A percentile compares a stretch with the other conserved stretches of the same genome.
Conservation (phyloP, 2,329 filamentous ascomycete species). For the Cucurbitaria berberidis region DNA sequence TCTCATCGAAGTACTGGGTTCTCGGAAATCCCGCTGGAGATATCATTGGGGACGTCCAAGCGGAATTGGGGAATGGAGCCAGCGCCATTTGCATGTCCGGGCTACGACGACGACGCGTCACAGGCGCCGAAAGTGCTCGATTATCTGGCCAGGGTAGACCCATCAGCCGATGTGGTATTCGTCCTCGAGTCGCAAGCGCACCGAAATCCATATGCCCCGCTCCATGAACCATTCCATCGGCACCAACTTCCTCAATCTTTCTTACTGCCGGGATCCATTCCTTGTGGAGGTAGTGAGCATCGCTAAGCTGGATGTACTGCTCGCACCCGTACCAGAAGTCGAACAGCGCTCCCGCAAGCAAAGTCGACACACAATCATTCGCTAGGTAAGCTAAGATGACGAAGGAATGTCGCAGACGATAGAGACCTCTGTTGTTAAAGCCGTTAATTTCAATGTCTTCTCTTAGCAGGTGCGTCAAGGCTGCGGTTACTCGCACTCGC, state of each 20-base stretch:
- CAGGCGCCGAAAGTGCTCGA: slow-evolving; percentile 2
- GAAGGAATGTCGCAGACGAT: not conserved
- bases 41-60: slow-evolving; percentile 1
- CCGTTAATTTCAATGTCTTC: not conserved
- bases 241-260: not conserved
- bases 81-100: slow-evolving; percentile 1
- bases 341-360: slow-evolving; percentile 1
- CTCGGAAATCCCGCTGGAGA: not conserved
- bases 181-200: not conserved
- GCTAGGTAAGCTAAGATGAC: slow-evolving; percentile 1
- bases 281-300: not conserved
- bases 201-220: not conserved
- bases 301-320: not conserved
- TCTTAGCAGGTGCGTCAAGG: not conserved
- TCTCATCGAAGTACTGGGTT: not conserved
- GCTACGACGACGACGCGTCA: not conserved
- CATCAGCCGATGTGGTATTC: not conserved
- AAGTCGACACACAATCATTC: not conserved
- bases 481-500: not conserved
- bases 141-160: not conserved
- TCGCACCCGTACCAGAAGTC: not conserved
- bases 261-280: not conserved
- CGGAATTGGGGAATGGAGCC: not conserved
- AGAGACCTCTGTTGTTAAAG: not conserved
- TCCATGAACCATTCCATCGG: not conserved